Evolutionary conservation across 441 rosid species (phyloP).

Genomic region (Mallotus japonicus): DNA sequence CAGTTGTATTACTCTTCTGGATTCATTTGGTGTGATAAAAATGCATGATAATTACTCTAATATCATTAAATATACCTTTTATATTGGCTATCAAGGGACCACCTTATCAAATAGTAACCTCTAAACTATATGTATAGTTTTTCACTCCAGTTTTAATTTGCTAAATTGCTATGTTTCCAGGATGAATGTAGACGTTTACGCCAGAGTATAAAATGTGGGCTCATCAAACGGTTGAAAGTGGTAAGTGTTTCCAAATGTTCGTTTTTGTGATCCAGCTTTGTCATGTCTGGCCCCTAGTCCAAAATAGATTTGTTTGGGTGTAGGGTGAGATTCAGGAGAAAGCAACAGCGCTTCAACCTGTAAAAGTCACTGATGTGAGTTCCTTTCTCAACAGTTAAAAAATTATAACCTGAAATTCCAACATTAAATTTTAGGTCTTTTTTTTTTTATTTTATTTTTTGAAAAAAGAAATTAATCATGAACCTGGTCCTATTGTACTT

Average conservation of each 20-base stretch:
- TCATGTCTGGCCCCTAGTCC: constrained; percentile 20
- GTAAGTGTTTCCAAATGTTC: constrained; percentile 38
- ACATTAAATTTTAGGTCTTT: too few species aligned
- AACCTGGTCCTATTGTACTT: background rate
- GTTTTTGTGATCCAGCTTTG: constrained; percentile 25
- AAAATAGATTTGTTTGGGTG: constrained; percentile 24
- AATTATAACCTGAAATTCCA: too few species aligned
- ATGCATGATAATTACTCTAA: background rate
- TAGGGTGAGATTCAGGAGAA: constrained; percentile 87
- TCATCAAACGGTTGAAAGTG: constrained; percentile 66
- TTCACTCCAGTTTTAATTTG: background rate
- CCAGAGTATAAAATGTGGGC: constrained; percentile 74
- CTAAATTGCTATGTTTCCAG: constrained; percentile 47
- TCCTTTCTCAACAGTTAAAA: too few species aligned
- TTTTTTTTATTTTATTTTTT: too few species aligned
- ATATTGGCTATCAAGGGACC: background rate
- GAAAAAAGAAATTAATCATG: too few species aligned
- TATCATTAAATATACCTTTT: background rate
- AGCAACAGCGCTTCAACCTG: constrained; percentile 61
- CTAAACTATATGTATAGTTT: constrained; percentile 7
- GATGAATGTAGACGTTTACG: constrained; percentile 79
- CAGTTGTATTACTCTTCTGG: constrained; percentile 8
- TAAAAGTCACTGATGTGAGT: too few species aligned
- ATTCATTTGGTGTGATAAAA: too few species aligned
- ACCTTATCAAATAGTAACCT: background rate